Base-by-base conservation (phyloP, 2,329 filamentous ascomycete species). In the Phialophora tarda region DNA sequence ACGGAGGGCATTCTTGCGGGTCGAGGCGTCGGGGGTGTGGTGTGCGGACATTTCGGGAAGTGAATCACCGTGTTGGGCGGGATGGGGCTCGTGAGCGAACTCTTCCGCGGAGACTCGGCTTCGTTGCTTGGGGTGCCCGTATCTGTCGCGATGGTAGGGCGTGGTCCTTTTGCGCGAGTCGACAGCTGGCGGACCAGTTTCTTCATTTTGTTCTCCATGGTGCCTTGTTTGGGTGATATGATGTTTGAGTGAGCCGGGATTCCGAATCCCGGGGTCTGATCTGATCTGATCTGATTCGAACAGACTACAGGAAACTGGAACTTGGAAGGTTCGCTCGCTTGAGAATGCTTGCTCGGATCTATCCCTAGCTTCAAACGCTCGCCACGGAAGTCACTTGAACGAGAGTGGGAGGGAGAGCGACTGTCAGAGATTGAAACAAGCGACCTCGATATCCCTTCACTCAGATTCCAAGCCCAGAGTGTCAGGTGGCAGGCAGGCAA, bases 41-140 rank as follows among this genome's bases (percentile, higher is more conserved):
- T 63, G 24, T 67, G 65, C 32, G 65, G 61, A 44, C 65, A 67
- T 47, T 57, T 21, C 21, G 54, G 65, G 23, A 67, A 67, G 41
- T 60, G 48, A 26, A 67, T 21, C 4, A 57, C 54, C 21, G 56
- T 64, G 57, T 57, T 41, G 14, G 60, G 60, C 5, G 61, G 65
- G 56, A 67, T 63, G 7, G 58, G 59, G 32, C 34, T 53, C 44
- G 59, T 63, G 8, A 41, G 23, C n/a, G 48, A 23, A 21, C 48
- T 30, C 26, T 51, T 62, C 5, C 56, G 47, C 10, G 14, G 26
- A 28, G 59, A 14, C 12, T 17, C 44, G 24, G 11, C 17, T 5
- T 21, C 55, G 21, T 11, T 44, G 23, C 23, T 28, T 2, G 28
- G 12, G 10, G 32, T 12, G 10, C 32, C 11, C 4, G 26, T 8